Base-by-base conservation (phyloP, 2,329 filamentous ascomycete genomes). In the Penicillium sclerotiorum region DNA sequence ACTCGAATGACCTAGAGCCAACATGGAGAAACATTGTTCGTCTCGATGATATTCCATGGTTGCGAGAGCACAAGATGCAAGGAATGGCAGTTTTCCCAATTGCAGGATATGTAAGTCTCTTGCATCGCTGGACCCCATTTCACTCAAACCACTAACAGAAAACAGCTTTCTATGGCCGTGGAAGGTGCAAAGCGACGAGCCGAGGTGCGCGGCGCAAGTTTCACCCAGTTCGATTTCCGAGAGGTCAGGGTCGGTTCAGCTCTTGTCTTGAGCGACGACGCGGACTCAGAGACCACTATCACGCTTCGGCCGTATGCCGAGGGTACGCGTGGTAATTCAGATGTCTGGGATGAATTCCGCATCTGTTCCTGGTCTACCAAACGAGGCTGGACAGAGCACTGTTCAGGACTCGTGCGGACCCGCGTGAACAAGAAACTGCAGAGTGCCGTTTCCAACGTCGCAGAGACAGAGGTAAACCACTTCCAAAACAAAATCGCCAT, bases 211-310 rank as follows among this genome's bases (percentile, higher is more conserved):
- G 62, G 65, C 22, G 50, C 72, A 5, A 49, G 50, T 23, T 75
- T 74, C 39, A 68, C 76, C 28, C 72, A 65, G 27, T 78, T 77
- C 44, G 73, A 79, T 46, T 59, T 82, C 15, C 73, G 76, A 12
- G 74, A 81, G 44, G 67, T 81, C 4, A 65, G 67, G 4, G 72
- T 81, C 35, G 67, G 71, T 20, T 71, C 77, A 39, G 76, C 79
- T 0, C 67, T 80, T 13, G 69, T 80, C 4, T 67, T 81, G 3
- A 68, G 70, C 3, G 77, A 81, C 43, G 73, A 74, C 22, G 50
- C 63, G 2, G 76, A 80, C 45, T 63, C 77, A 2, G 80, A 82
- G 59, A 75, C 78, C 59, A 80, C 73, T 4, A 77, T 78, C 23
- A 74, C 74, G 15, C 70, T 82, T 6, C 56, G 69, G 67, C 47